Evolutionary conservation across 2,329 filamentous ascomycete species (phyloP), one percentile per base, ranked within the genome.

Genomic region (Acarospora socialis): DNA sequence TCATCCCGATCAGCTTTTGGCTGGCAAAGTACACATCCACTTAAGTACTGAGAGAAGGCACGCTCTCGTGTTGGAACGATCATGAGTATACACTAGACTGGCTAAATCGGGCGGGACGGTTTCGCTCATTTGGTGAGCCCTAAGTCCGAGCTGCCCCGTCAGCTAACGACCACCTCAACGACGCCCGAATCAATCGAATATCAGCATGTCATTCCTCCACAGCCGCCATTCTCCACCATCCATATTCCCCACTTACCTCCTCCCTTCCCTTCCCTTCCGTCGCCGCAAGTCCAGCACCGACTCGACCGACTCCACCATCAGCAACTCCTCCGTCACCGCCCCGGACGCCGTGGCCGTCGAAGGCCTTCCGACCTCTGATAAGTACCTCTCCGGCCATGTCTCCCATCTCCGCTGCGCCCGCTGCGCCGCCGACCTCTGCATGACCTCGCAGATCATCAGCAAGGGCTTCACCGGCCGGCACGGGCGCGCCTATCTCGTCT

Each of bases 401-500:
- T 70, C 70, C 3, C 65, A 67, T 48, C 60, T 77, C 15, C 65
- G 63, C 43, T 77, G 72, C 51, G 59, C 63, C 17, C 63, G 64
- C 42, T 77, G 72, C 47, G 63, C 69, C 23, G 56, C 66, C 7
- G 67, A 75, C 45, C 59, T 77, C 28, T 68, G 69, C 40, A 58
- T 68, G 33, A 65, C 66, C 10, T 61, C 61, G 4, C 68, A 72
- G 39, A 73, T 76, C 35, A 68, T 76, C 45, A 66, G 59, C 54
- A 75, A 75, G 54, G 71, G 71, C 33, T 77, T 77, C 52, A 76
- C 68, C 15, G 72, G 72, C 39, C 66, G 71, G 12, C 67, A 76
- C 48, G 72, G 72, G 4, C 68, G 71, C 35, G 72, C 72, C 24
- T 76, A 73, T 50, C 67, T 77, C 35, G 70, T 77, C 19, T 57